Base-by-base conservation (phyloP, 2,329 filamentous ascomycete species). In the Aspergillus ochraceus region DNA sequence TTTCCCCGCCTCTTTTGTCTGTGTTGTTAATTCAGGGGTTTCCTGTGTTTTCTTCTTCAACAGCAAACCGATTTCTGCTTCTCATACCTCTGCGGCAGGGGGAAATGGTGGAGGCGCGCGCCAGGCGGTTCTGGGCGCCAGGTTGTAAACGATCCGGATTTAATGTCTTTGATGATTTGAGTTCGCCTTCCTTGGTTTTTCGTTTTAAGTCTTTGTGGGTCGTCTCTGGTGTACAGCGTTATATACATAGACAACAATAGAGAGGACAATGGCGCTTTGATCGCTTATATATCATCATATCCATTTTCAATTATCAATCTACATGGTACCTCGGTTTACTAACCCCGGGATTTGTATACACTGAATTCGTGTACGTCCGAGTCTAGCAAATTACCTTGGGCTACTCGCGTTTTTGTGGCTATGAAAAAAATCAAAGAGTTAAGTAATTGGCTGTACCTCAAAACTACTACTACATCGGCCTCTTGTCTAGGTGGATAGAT, bases 1-100 rank as follows among this genome's bases (percentile, higher is more conserved):
- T 57, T 45, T 52, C 49, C 56, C 52, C 45, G 60, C 46, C 29
- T 47, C 39, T 60, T 49, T 17, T 60, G 54, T 42, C 51, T 45
- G 57, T 46, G 54, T 65, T 65, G 57, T 66, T 68, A 63, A 68
- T 64, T 64, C 51, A 54, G 45, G 52, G 51, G 56, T 47, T 39
- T 50, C 52, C 58, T 58, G 59, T 52, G 30, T 57, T 63, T 63
- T 53, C 39, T 39, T 59, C 62, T 36, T 55, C 32, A 39, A 63
- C 59, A 68, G 66, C 57, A 66, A 66, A 60, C 66, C 45, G 22
- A 47, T 65, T 8, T 42, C 14, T 50, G 57, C 49, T 36, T 60
- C 54, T 32, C 45, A 46, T 52, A 46, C 59, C 36, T 55, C 56
- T 57, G 51, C 55, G 52, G 57, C 36, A 51, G 47, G 55, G 54